Conservation (phyloP, 306 rosid genomes). For the Boehmeria nivea region DNA sequence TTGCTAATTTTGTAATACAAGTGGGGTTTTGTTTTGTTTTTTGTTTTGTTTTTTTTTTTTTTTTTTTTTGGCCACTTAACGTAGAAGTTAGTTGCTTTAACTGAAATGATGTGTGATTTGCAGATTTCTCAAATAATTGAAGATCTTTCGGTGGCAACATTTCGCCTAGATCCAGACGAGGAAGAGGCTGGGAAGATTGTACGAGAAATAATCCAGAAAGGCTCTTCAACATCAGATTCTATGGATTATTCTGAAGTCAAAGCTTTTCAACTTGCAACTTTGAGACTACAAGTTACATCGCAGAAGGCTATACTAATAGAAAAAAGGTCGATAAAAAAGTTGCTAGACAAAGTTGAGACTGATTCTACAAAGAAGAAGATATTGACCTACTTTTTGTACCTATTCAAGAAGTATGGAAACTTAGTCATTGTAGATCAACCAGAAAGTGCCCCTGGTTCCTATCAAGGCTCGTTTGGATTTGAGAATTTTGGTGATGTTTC, state of each 20-base stretch:
- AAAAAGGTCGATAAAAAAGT: slow-evolving; percentile 56
- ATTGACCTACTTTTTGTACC: slow-evolving; percentile 50
- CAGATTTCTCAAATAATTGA: slow-evolving; percentile 70
- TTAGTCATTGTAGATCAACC: slow-evolving; percentile 33
- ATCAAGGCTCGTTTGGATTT: slow-evolving; percentile 10
- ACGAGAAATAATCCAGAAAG: slow-evolving; percentile 44
- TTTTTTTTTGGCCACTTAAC: too few species aligned
- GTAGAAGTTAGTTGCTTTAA: too few species aligned
- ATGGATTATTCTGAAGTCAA: slow-evolving; percentile 40
- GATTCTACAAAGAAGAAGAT: slow-evolving; percentile 42
- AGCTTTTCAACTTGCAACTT: slow-evolving; percentile 56
- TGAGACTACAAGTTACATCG: slow-evolving; percentile 59
- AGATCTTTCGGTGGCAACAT: slow-evolving; percentile 47
- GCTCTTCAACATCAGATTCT: slow-evolving; percentile 40
- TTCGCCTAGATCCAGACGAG: slow-evolving; percentile 53
- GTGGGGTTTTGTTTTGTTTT: too few species aligned
- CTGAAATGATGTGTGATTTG: slow-evolving; percentile 11
- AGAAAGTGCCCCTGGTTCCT: slow-evolving; percentile 18
- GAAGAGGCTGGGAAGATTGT: slow-evolving; percentile 66
- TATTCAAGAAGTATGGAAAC: slow-evolving; percentile 45
- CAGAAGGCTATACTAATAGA: slow-evolving; percentile 45
- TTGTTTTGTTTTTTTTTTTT: too few species aligned
- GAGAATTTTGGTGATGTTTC: slow-evolving; percentile 32
- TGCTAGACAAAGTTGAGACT: slow-evolving; percentile 34
- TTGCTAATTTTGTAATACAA: too few species aligned